phyloP scores from a whole-genome alignment of 164 flowering plant genomes.

The Saururus chinensis region DNA sequence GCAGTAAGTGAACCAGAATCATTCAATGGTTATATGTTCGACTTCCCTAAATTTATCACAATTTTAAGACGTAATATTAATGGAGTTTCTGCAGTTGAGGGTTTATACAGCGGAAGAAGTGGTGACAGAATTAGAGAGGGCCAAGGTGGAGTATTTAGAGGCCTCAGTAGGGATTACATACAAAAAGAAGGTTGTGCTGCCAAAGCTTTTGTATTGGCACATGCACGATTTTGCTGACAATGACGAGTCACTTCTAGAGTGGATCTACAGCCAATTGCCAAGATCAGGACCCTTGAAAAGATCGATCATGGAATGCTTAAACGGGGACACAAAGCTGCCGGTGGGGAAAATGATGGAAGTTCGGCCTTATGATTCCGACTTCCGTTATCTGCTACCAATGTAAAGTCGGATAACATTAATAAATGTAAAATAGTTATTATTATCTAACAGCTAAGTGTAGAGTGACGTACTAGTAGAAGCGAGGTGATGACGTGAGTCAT shows the following conservation, averaged over 20 bases:
- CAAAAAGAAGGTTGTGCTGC: slow-evolving; percentile 70
- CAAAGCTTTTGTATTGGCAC: slow-evolving; percentile 89
- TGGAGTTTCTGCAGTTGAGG: slow-evolving; percentile 40
- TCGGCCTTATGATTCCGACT: slow-evolving; percentile 71
- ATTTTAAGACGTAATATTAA: not conserved
- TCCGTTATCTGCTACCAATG: slow-evolving; percentile 55
- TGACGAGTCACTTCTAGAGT: slow-evolving; percentile 71
- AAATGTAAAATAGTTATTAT: no score
- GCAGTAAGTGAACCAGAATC: slow-evolving; percentile 50
- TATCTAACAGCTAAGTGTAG: no score
- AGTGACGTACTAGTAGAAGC: no score
- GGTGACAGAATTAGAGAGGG: slow-evolving; percentile 60
- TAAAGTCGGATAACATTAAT: not conserved
- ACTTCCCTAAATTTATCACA: no score
- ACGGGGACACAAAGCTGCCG: slow-evolving; percentile 34
- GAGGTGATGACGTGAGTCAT: no score
- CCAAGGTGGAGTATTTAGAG: slow-evolving; percentile 78
- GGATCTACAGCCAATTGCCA: slow-evolving; percentile 92
- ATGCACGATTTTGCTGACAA: slow-evolving; percentile 85
- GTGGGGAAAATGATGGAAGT: slow-evolving; percentile 45
- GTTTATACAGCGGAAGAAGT: slow-evolving; percentile 69
- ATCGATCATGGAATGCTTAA: slow-evolving; percentile 61
- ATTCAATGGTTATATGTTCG: no score
- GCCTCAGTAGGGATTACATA: slow-evolving; percentile 67
- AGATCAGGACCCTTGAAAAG: slow-evolving; percentile 45